These are phyloP conservation scores for Acer yangbiense DNA, from an alignment of 345 rosid genomes.

Conservation along the genomic window DNA sequence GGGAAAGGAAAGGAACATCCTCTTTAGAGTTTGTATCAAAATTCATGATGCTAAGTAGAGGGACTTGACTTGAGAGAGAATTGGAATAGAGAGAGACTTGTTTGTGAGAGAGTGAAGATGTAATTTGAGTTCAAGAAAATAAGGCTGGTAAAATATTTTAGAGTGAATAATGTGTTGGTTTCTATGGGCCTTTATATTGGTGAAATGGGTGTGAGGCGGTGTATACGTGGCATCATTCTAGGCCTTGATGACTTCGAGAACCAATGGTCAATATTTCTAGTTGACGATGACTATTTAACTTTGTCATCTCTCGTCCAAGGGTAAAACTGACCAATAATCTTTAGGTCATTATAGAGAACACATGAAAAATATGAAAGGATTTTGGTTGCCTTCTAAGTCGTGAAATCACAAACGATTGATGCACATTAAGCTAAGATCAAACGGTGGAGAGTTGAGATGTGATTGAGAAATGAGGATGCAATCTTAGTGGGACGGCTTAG, in stretches of 20 bases:
- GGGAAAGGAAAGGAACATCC: slow-evolving; percentile 40
- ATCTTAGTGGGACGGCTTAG: no score
- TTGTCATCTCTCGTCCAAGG: not conserved
- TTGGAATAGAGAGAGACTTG: not conserved
- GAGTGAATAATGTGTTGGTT: not conserved
- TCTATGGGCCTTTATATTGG: no score
- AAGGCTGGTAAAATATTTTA: slow-evolving; percentile 15
- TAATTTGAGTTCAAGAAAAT: slow-evolving; percentile 15
- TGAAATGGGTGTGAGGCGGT: no score
- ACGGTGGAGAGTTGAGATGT: not conserved
- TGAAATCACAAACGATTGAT: no score
- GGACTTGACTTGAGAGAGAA: slow-evolving; percentile 8
- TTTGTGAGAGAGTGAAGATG: not conserved
- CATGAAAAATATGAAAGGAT: slow-evolving; percentile 1
- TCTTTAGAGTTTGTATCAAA: slow-evolving; percentile 36
- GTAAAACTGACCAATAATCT: slow-evolving; percentile 13
- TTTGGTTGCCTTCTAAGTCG: no score
- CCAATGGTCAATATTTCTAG: slow-evolving; percentile 33
- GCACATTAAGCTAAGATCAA: not conserved
- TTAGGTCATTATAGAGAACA: slow-evolving; percentile 26
- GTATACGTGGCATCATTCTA: no score
- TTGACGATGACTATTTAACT: slow-evolving; percentile 29
- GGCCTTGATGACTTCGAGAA: slow-evolving; percentile 22
- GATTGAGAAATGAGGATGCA: not conserved
- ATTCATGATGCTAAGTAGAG: slow-evolving; percentile 42